Percentiles rank a stretch among this genome's conserved stretches.
Evolutionary conservation across 148 eudicot genomes (phyloP).

Genomic region (Chenopodium berlandieri): DNA sequence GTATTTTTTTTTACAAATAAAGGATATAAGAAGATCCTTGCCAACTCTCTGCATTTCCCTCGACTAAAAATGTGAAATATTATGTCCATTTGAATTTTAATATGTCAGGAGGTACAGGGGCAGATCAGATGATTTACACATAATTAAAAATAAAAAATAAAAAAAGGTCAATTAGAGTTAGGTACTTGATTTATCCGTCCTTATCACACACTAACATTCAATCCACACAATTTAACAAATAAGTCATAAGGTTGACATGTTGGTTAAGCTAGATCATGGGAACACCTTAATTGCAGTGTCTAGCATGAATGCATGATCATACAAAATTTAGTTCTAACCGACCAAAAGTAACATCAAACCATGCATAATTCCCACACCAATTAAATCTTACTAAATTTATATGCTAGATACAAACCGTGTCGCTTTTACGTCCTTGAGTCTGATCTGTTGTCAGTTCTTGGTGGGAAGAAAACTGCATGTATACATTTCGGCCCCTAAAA

Average conservation of each 20-base stretch:
- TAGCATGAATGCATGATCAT: not conserved
- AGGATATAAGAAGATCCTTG: not conserved
- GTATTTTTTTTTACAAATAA: not conserved
- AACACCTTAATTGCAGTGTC: not conserved
- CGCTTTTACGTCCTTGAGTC: slow-evolving; percentile 39
- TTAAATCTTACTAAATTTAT: not conserved
- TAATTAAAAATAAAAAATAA: not conserved
- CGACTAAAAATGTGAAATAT: not conserved
- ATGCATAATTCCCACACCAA: not conserved
- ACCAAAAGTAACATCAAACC: not conserved
- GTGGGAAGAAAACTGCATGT: slow-evolving; percentile 46
- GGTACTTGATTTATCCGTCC: not conserved
- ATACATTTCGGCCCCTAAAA: slow-evolving; percentile 41
- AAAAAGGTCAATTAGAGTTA: not conserved
- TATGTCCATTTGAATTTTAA: not conserved
- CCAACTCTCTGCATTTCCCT: not conserved
- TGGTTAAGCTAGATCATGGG: not conserved
- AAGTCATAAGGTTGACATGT: not conserved
- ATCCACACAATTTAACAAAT: not conserved
- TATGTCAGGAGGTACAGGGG: not conserved
- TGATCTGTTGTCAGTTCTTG: slow-evolving; percentile 44
- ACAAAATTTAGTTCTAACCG: not conserved
- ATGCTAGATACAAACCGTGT: slow-evolving; percentile 25
- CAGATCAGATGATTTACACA: not conserved
- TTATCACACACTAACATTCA: not conserved